phyloP scores from a whole-genome alignment of 257 asterid genomes.

The Fraxinus excelsior region DNA sequence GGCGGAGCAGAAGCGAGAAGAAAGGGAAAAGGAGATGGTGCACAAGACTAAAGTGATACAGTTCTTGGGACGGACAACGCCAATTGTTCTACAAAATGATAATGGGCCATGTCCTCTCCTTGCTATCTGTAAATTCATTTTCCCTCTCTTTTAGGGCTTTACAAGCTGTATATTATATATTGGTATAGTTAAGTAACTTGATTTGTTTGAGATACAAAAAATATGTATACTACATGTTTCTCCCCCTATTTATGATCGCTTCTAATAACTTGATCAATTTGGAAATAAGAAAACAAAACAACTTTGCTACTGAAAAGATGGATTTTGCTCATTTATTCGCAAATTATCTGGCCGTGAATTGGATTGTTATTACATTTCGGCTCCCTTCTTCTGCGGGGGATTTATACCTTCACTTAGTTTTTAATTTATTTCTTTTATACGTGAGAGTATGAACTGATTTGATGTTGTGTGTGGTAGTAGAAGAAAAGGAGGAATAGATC shows the following conservation, averaged over 20 bases:
- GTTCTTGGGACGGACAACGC: conserved; percentile 80
- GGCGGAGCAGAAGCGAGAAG: conserved; percentile 39
- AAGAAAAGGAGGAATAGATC: neutral
- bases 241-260: neutral
- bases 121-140: conserved; percentile 67
- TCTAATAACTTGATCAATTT: neutral
- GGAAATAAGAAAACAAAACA: neutral
- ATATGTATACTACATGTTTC: neutral
- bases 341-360: neutral
- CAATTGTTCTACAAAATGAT: conserved; percentile 87
- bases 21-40: conserved; percentile 51
- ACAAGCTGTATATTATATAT: neutral
- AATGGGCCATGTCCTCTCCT: conserved; percentile 99
- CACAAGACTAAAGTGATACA: conserved; percentile 76
- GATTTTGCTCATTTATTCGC: neutral
- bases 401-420: neutral
- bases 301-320: neutral
- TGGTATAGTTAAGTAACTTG: neutral
- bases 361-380: neutral
- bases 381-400: neutral
- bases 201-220: neutral
- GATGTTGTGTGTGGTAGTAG: neutral
- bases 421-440: too few relatives aligned
- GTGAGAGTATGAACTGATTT: neutral
- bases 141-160: conserved; percentile 34